These are phyloP conservation scores for Rubus idaeus DNA, from an alignment of 306 rosid species.

Conservation along the genomic window DNA sequence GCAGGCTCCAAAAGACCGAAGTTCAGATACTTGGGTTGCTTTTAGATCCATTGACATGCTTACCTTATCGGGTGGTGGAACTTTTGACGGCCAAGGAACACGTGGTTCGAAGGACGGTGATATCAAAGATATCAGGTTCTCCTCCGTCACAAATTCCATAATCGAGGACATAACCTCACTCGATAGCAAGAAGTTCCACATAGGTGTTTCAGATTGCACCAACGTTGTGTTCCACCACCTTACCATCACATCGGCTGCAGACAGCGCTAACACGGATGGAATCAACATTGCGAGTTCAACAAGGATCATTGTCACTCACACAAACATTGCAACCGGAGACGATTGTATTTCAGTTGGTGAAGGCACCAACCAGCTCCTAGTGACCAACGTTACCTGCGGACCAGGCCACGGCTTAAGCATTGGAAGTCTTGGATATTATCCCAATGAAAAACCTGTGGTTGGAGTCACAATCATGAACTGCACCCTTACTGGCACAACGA, in stretches of 20 bases:
- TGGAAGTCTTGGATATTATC: constrained; percentile 7
- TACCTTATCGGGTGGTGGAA: not conserved
- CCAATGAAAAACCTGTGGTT: not conserved
- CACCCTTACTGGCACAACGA: not conserved
- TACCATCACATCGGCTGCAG: not conserved
- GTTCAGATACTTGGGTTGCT: not conserved
- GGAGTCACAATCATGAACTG: constrained; percentile 2
- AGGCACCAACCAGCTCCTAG: constrained; percentile 1
- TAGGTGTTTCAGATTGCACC: not conserved
- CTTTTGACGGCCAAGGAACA: constrained; percentile 10
- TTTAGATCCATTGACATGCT: constrained; percentile 4
- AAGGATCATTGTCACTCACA: not conserved
- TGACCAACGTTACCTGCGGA: not conserved
- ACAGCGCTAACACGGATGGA: constrained; percentile 16
- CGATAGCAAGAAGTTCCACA: constrained; percentile 1
- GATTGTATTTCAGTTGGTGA: not conserved
- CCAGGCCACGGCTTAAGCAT: constrained; percentile 8
- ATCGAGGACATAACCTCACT: not conserved
- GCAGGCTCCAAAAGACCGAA: not conserved
- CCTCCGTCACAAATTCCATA: constrained; percentile 4
- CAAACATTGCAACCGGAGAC: constrained; percentile 1
- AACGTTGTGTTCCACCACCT: not conserved
- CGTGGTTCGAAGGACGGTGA: not conserved
- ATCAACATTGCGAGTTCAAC: constrained; percentile 7
- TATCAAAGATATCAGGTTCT: not conserved